phyloP scores from a whole-genome alignment of 176 grass and related monocot species.

The Eleusine indica region DNA sequence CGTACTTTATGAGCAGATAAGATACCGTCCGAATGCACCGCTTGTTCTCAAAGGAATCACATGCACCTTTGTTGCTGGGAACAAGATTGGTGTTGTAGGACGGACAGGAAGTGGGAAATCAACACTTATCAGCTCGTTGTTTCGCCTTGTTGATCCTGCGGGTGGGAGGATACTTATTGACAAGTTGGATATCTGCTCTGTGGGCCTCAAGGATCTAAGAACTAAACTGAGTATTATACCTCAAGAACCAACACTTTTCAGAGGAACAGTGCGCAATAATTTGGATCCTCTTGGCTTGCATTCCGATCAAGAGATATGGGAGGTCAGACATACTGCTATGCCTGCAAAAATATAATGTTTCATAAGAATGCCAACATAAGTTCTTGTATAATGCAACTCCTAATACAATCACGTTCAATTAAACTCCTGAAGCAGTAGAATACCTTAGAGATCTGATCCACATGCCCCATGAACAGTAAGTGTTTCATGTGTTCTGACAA shows the following conservation, averaged over 20 bases:
- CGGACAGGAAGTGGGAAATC: slow-evolving; percentile 95
- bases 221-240: slow-evolving; percentile 97
- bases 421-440: slow-evolving; percentile 18
- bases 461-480: slow-evolving; percentile 1
- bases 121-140: slow-evolving; percentile 85
- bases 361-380: slow-evolving; percentile 18
- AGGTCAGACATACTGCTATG: slow-evolving; percentile 52
- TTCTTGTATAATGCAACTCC: slow-evolving; percentile 7
- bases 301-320: slow-evolving; percentile 92
- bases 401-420: slow-evolving; percentile 20
- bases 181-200: slow-evolving; percentile 72
- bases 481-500: slow-evolving; percentile 13
- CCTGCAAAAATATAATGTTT: neutral
- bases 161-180: slow-evolving; percentile 89
- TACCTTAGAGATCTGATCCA: neutral
- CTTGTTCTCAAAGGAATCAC: slow-evolving; percentile 95
- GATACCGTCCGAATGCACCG: slow-evolving; percentile 71
- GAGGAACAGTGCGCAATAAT: slow-evolving; percentile 82
- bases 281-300: slow-evolving; percentile 86
- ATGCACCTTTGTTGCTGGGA: slow-evolving; percentile 72
- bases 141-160: slow-evolving; percentile 78
- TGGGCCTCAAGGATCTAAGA: slow-evolving; percentile 92
- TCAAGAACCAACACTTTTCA: slow-evolving; percentile 95
- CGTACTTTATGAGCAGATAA: slow-evolving; percentile 65
- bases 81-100: slow-evolving; percentile 88